Percentiles rank a stretch among this genome's conserved stretches.
phyloP scores from a whole-genome alignment of 1,139 yeast genomes.

The Yamadazyma sp. region DNA sequence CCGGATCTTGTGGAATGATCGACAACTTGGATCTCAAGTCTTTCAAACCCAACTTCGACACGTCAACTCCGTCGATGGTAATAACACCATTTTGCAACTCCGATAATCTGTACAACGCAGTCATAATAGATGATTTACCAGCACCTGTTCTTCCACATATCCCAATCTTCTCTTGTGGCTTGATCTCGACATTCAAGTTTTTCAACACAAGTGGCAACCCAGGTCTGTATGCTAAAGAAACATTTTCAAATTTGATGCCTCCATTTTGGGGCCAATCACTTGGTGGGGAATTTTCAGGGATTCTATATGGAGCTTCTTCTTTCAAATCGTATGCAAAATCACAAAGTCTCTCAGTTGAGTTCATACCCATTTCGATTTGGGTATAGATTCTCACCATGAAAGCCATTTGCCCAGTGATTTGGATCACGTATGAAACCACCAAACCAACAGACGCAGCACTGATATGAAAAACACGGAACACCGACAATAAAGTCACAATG shows the following conservation, averaged over 20 bases:
- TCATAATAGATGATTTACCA: constrained; percentile 73
- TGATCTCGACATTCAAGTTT: constrained; percentile 45
- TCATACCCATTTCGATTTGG: constrained; percentile 81
- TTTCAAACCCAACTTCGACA: constrained; percentile 63
- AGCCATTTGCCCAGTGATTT: constrained; percentile 52
- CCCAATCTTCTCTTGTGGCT: constrained; percentile 66
- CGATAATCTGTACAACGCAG: constrained; percentile 62
- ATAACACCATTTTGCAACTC: constrained; percentile 56
- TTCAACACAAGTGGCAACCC: constrained; percentile 76
- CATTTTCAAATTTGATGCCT: constrained; percentile 56
- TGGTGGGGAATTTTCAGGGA: constrained; percentile 43
- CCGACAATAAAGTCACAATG: constrained; percentile 61
- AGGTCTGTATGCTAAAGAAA: constrained; percentile 68
- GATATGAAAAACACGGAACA: constrained; percentile 62
- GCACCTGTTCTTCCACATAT: constrained; percentile 85
- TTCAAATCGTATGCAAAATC: constrained; percentile 58
- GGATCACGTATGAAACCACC: constrained; percentile 61
- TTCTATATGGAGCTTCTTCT: constrained; percentile 50
- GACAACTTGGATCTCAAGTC: constrained; percentile 76
- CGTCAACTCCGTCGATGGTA: constrained; percentile 61
- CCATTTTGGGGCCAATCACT: constrained; percentile 50
- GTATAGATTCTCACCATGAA: constrained; percentile 59
- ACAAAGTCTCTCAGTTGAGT: constrained; percentile 77
- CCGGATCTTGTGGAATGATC: constrained; percentile 94
- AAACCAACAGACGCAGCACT: constrained; percentile 73